phyloP scores from a whole-genome alignment of 495 filamentous ascomycete genomes.

The Aspergillus cavernicola region DNA sequence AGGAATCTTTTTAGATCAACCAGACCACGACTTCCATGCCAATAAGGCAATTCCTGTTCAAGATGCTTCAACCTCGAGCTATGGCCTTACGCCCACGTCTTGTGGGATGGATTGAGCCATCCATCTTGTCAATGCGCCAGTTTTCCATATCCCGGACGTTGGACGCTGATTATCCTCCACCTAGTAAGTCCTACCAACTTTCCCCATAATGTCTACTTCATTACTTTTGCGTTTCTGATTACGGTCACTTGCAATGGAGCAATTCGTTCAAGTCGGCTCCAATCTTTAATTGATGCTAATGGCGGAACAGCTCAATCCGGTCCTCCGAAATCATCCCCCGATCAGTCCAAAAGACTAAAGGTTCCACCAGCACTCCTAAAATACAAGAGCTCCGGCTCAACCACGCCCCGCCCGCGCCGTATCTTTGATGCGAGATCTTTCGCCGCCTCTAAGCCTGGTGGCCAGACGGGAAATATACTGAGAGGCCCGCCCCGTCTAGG shows the following conservation, averaged over 20 bases:
- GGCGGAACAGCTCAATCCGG: neutral
- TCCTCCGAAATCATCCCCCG: slow-evolving; percentile 7
- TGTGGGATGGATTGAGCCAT: slow-evolving; percentile 12
- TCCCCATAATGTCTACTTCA: neutral
- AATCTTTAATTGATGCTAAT: neutral
- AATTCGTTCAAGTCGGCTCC: no score
- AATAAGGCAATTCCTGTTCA: slow-evolving; percentile 5
- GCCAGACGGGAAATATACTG: slow-evolving; percentile 32
- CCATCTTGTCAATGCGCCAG: slow-evolving; percentile 20
- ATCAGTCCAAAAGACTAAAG: slow-evolving; percentile 15
- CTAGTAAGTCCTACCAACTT: slow-evolving; percentile 15
- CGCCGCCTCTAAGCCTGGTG: slow-evolving; percentile 28
- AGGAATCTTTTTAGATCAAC: slow-evolving; percentile 9
- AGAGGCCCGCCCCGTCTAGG: slow-evolving; percentile 28
- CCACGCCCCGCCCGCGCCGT: slow-evolving; percentile 26
- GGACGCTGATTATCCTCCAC: slow-evolving; percentile 17
- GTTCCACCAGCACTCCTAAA: slow-evolving; percentile 21
- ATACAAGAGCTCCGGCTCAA: slow-evolving; percentile 15
- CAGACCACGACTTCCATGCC: neutral
- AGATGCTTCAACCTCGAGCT: slow-evolving; percentile 33
- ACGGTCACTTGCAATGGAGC: no score
- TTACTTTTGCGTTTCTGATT: neutral
- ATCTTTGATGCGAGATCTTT: slow-evolving; percentile 42
- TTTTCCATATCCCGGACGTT: slow-evolving; percentile 29
- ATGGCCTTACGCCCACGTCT: slow-evolving; percentile 18